Conservation (phyloP, 2,329 filamentous ascomycete genomes). For the Cytospora piceicola region DNA sequence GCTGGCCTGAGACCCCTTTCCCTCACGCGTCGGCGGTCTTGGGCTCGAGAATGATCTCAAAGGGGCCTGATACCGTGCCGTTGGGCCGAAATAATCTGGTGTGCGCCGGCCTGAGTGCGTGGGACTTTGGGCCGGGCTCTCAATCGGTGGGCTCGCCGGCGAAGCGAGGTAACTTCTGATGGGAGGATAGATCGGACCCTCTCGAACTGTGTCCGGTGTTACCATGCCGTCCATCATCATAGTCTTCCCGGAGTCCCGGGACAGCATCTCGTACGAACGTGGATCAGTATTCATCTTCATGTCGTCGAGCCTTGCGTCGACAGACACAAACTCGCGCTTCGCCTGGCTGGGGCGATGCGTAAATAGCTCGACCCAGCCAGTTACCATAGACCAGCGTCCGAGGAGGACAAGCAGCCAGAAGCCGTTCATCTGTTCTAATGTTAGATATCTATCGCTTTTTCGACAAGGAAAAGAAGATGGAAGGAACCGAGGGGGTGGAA, state of each 20-base stretch:
- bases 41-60: conserved; percentile 61
- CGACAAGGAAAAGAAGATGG: not conserved
- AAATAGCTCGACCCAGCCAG: conserved; percentile 76
- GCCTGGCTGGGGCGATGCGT: conserved; percentile 51
- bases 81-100: conserved; percentile 60
- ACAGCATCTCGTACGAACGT: conserved; percentile 82
- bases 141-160: conserved; percentile 26
- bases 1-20: conserved; percentile 38
- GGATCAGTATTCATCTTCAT: conserved; percentile 58
- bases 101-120: conserved; percentile 47
- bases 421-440: conserved; percentile 68
- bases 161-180: conserved; percentile 31
- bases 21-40: conserved; percentile 46
- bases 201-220: conserved; percentile 49
- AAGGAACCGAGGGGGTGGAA: not conserved
- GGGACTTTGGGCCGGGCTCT: conserved; percentile 29
- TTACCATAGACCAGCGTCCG: conserved; percentile 81
- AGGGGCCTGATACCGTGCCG: conserved; percentile 59
- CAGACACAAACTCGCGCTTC: conserved; percentile 84
- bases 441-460: conserved; percentile 22
- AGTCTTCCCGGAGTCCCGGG: conserved; percentile 55
- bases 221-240: conserved; percentile 49
- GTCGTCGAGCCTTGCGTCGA: conserved; percentile 69
- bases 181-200: conserved; percentile 32
- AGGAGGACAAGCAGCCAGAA: conserved; percentile 84